Evolutionary conservation across 805 yeast species (phyloP).

Genomic region (Saturnispora ahearnii): DNA sequence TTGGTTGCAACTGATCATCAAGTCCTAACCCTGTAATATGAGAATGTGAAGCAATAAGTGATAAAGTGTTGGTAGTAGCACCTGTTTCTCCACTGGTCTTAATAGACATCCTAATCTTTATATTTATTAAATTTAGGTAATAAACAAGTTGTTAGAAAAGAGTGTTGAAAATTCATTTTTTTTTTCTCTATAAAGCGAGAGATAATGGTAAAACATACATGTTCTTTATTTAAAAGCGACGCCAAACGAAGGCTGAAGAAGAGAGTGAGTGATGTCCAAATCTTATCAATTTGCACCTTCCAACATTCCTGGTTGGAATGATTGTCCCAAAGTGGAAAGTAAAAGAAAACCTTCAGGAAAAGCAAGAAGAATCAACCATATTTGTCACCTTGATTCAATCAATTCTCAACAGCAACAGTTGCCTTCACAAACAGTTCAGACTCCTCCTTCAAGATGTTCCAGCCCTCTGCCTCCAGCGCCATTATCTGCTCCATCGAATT

Average conservation of each 20-base stretch:
- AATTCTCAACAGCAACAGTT: background rate
- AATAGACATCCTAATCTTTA: slow-evolving; percentile 11
- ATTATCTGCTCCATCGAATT: background rate
- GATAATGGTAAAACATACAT: background rate
- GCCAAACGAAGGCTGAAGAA: no score
- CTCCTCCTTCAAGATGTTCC: background rate
- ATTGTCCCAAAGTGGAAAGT: slow-evolving; percentile 34
- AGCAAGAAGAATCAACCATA: background rate
- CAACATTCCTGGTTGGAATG: slow-evolving; percentile 48
- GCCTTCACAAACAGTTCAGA: background rate
- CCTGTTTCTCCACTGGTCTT: slow-evolving; percentile 5
- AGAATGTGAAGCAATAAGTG: slow-evolving; percentile 74
- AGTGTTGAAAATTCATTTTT: background rate
- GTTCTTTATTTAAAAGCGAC: background rate
- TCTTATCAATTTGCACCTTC: slow-evolving; percentile 23
- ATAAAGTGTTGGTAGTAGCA: background rate
- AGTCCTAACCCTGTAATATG: slow-evolving; percentile 93
- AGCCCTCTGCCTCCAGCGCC: background rate
- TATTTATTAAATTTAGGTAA: background rate
- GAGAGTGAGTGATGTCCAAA: slow-evolving; percentile 9
- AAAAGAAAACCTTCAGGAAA: slow-evolving; percentile 2
- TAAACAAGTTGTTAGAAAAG: background rate
- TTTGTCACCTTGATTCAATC: slow-evolving; percentile 8
- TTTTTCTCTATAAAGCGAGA: background rate
- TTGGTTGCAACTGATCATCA: slow-evolving; percentile 83